phyloP scores from a whole-genome alignment of 2,329 filamentous ascomycete species.

The Dactylellina haptotyla region DNA sequence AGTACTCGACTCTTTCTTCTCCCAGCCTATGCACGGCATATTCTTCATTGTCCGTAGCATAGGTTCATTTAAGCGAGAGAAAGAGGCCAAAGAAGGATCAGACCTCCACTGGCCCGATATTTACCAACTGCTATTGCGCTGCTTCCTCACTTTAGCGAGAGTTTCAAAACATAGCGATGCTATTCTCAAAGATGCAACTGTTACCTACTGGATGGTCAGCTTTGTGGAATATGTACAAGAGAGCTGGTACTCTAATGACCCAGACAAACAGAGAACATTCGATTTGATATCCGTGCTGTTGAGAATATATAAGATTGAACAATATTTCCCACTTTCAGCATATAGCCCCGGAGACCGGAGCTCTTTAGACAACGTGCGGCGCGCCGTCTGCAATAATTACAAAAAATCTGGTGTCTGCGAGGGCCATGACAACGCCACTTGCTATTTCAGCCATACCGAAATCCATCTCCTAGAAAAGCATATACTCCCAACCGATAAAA shows the following conservation, averaged over 20 bases:
- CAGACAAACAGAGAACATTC: background rate
- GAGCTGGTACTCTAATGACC: slow-evolving; percentile 16
- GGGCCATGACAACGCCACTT: background rate
- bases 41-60: slow-evolving; percentile 18
- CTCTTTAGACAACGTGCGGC: background rate
- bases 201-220: slow-evolving; percentile 31
- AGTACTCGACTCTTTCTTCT: slow-evolving; percentile 8
- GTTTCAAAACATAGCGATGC: background rate
- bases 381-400: background rate
- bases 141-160: slow-evolving; percentile 11
- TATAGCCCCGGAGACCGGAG: background rate
- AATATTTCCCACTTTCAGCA: background rate
- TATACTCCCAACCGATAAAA: slow-evolving; percentile 6
- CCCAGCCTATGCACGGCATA: background rate
- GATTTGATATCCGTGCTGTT: slow-evolving; percentile 10
- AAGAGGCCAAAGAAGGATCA: background rate
- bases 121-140: slow-evolving; percentile 15
- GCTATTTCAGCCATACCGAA: slow-evolving; percentile 28
- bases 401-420: background rate
- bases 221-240: slow-evolving; percentile 29
- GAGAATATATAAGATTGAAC: background rate
- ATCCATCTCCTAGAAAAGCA: slow-evolving; percentile 3
- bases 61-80: slow-evolving; percentile 18
- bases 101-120: slow-evolving; percentile 8
- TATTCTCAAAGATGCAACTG: background rate